These are phyloP conservation scores for Haplosporangium sp. DNA, from an alignment of 371 early-diverging fungal species.

Conservation along the genomic window DNA sequence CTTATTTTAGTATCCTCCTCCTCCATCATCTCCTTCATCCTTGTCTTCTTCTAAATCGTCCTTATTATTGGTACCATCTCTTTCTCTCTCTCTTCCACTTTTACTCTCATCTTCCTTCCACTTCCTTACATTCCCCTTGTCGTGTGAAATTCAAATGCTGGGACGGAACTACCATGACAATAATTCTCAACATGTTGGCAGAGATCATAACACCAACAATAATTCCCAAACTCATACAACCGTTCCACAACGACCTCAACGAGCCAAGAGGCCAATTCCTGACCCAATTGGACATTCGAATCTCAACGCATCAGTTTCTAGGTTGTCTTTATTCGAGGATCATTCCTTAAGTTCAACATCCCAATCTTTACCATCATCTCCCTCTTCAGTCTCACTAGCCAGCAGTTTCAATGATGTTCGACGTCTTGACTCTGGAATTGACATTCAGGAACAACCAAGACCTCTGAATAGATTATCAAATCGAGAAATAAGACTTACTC, in stretches of 20 bases:
- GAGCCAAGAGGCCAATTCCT: constrained; percentile 27
- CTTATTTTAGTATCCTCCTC: not conserved
- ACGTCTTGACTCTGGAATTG: constrained; percentile 32
- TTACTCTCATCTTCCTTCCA: not conserved
- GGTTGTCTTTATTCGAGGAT: constrained; percentile 24
- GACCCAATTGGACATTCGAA: constrained; percentile 11
- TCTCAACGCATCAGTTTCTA: constrained; percentile 21
- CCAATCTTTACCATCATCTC: constrained; percentile 15
- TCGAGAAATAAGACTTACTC: constrained; percentile 33
- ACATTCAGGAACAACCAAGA: constrained; percentile 36
- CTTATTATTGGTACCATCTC: not conserved
- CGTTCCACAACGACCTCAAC: constrained; percentile 25
- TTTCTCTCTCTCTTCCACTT: not conserved
- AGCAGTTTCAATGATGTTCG: constrained; percentile 19
- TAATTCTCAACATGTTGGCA: constrained; percentile 15
- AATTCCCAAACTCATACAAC: not conserved
- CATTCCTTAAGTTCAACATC: constrained; percentile 1
- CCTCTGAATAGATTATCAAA: constrained; percentile 33
- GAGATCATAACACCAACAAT: not conserved
- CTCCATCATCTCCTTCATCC: not conserved
- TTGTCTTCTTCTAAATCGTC: not conserved
- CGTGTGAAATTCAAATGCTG: constrained; percentile 15
- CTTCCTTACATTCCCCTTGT: not conserved
- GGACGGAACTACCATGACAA: constrained; percentile 14
- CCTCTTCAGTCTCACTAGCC: constrained; percentile 19